Evolutionary conservation across 1,139 yeast genomes (phyloP), one percentile per base, ranked within the genome.

Genomic region (Candida anutae): DNA sequence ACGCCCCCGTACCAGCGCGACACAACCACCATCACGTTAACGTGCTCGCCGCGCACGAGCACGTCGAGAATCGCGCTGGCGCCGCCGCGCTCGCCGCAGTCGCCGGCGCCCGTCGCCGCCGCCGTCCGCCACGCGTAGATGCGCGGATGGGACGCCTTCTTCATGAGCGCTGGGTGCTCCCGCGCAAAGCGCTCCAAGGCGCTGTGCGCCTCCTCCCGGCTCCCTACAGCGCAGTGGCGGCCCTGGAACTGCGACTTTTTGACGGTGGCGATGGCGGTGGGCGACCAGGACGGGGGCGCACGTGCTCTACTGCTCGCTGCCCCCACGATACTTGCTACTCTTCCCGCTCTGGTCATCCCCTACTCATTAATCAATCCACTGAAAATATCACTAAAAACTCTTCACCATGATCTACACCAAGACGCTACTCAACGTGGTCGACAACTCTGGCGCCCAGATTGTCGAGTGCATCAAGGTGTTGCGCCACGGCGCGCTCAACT

Each of bases 401-500:
- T 6, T 22, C 24, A 30, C 31, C 32, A 87, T 87, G 97, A 74
- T 87, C 33, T 85, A 85, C 58, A 72, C 87, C 45, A 88, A 88
- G 64, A 68, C 94, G n/a, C 67, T 88, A 55, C 62, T 84, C 34
- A 87, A 82, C 55, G 95, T 87, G 39, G 81, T 88, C 38, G 97
- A 88, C 60, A 88, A 87, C 67, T 81, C 95, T 38, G 95, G 98
- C 18, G 98, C 97, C 4, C 85, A 82, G 51, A 62, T 87, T 35
- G 98, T 83, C 15, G 98, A 90, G 59, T 90, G 98, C 55, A 87
- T 90, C 64, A 90, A 88, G 57, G 96, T 90, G 13, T 68, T 90
- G 38, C 78, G 94, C 42, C 94, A 90, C 49, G 77, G 81, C 2
- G 95, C 95, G 20, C 74, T 69, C 53, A 80, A 80, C 49, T 79